phyloP scores from a whole-genome alignment of 331 rosid species.

The Malus hybrid region DNA sequence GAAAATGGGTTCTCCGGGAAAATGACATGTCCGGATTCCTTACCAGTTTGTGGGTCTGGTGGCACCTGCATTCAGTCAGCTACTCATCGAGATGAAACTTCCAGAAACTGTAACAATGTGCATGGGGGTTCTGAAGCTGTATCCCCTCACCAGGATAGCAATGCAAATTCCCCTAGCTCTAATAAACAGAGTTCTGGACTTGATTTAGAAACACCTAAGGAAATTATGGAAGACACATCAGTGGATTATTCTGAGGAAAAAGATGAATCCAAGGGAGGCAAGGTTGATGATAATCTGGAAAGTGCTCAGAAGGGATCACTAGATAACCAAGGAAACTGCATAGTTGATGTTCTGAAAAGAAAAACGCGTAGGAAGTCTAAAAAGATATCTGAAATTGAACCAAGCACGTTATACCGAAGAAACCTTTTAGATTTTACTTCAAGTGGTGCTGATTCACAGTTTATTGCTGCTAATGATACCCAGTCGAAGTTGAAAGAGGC shows the following conservation, averaged over 20 bases:
- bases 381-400: constrained; percentile 73
- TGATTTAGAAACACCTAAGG: constrained; percentile 26
- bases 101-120: constrained; percentile 29
- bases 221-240: constrained; percentile 21
- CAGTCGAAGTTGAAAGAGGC: constrained; percentile 34
- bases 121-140: constrained; percentile 27
- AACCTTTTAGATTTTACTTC: constrained; percentile 29
- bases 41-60: constrained; percentile 22
- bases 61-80: constrained; percentile 26
- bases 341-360: constrained; percentile 40
- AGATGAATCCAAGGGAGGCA: constrained; percentile 21
- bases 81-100: constrained; percentile 23
- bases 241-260: constrained; percentile 23
- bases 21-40: constrained; percentile 28
- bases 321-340: constrained; percentile 13
- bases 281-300: constrained; percentile 10
- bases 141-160: constrained; percentile 26
- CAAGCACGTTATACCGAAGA: constrained; percentile 34
- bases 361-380: constrained; percentile 69
- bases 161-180: constrained; percentile 24
- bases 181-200: constrained; percentile 26
- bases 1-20: constrained; percentile 26
- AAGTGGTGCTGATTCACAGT: constrained; percentile 28
- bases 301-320: constrained; percentile 22
- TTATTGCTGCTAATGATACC: constrained; percentile 26